Base-by-base conservation (phyloP, 148 eudicot genomes). In the Fallopia convolvulus region DNA sequence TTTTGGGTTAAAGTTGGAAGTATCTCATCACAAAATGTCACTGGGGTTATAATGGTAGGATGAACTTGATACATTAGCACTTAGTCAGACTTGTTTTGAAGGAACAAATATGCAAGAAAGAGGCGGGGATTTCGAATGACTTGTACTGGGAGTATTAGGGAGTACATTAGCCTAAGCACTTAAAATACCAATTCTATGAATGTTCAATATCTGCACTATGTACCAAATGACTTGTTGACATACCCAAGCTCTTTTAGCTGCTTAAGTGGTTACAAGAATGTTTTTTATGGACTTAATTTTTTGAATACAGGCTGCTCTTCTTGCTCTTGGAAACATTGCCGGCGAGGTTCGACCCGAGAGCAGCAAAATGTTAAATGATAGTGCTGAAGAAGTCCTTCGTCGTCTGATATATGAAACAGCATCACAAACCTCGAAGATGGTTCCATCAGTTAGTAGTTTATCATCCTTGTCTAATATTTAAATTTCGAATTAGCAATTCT, bases 291-390 rank as follows among this genome's bases (percentile, higher is more conserved):
- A 71, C 49, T 14, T 71, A 11, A 53, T 32, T 72, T 80, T 68
- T 52, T 56, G 7, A 76, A 48, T 48, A 70, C 86, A 94, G 99
- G 97, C 94, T 76, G 97, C 96, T 49, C 84, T 94, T 82, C 89
- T 89, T 91, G 90, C 99, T 39, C 88, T 94, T 78, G 99, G 83
- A 36, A 92, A 84, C 80, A 88, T 94, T 75, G 84, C 75, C 42
- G 99, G 99, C 65, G 92, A 85, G 81, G 79, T 88, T 84, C 88
- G 99, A 73, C 55, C 84, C 10, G 92, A 80, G 81, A 86, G 84
- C 82, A 79, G 77, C 65, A 79, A 77, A 56, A 18, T 90, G 58
- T 85, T 92, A 50, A 84, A 79, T 70, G 74, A 58, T 70, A 81
- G 84, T 66, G 93, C 92, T 41, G 99, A 94, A 84, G 92, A 91